Conservation (phyloP, 352 stramenopile species). For the Saprolegnia diclina region DNA sequence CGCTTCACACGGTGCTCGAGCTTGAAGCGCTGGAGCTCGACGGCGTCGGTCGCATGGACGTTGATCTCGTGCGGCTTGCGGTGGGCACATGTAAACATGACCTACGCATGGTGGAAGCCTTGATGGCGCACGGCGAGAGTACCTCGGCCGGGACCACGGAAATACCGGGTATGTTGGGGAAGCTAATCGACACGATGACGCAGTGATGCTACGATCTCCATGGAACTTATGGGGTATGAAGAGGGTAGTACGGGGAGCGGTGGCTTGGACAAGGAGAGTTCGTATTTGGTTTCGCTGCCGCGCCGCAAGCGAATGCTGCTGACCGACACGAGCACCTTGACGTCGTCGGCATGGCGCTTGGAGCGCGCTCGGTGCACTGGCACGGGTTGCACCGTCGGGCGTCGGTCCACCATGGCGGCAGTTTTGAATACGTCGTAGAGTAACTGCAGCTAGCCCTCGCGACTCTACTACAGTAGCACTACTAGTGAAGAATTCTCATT, state of each 20-base stretch:
- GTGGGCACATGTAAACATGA: slow-evolving; percentile 54
- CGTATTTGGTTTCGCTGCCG: slow-evolving; percentile 56
- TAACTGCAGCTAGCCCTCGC: no score
- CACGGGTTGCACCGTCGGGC: background rate
- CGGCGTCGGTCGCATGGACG: slow-evolving; percentile 38
- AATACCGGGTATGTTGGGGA: slow-evolving; percentile 58
- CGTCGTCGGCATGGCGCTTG: background rate
- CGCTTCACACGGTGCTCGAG: slow-evolving; percentile 44
- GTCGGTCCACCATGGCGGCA: no score
- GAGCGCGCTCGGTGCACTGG: background rate
- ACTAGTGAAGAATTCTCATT: no score
- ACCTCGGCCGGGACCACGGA: slow-evolving; percentile 28
- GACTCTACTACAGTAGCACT: no score
- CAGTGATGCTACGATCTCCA: slow-evolving; percentile 34
- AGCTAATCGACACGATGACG: slow-evolving; percentile 54
- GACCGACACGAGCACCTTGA: slow-evolving; percentile 9
- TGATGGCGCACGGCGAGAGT: no score
- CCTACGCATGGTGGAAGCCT: slow-evolving; percentile 37
- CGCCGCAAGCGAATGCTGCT: slow-evolving; percentile 44
- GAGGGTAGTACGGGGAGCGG: slow-evolving; percentile 39
- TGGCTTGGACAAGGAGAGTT: slow-evolving; percentile 44
- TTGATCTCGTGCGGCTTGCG: slow-evolving; percentile 43
- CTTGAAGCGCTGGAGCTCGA: slow-evolving; percentile 52
- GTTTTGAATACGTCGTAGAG: no score
- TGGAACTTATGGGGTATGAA: background rate